These are phyloP conservation scores for Plantago ovata DNA, from an alignment of 257 asterid species.

Conservation along the genomic window DNA sequence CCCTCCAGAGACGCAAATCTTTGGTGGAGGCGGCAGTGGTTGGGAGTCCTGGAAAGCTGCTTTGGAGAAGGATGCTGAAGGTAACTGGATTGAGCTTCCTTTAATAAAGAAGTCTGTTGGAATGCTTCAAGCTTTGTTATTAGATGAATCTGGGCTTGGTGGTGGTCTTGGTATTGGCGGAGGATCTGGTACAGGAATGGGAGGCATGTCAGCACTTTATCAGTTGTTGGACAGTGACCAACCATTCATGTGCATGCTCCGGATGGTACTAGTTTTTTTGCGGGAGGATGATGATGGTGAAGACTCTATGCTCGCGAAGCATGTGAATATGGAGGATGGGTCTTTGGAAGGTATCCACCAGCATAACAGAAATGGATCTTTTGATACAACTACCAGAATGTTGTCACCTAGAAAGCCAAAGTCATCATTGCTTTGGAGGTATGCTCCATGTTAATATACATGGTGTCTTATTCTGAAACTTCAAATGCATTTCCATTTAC, in stretches of 20 bases:
- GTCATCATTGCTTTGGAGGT: conserved; percentile 97
- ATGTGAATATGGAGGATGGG: conserved; percentile 48
- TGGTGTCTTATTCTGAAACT: conserved; percentile 17
- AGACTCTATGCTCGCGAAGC: conserved; percentile 60
- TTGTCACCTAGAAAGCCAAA: conserved; percentile 76
- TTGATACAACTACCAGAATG: conserved; percentile 53
- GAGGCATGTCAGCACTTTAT: conserved; percentile 92
- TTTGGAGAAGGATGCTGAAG: conserved; percentile 80
- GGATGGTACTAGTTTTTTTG: conserved; percentile 91
- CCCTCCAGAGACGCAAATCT: conserved; percentile 46
- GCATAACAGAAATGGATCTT: conserved; percentile 45
- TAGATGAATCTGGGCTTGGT: conserved; percentile 94
- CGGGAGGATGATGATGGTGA: conserved; percentile 96
- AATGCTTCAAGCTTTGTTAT: conserved; percentile 93
- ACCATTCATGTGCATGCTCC: conserved; percentile 95
- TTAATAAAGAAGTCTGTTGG: conserved; percentile 78
- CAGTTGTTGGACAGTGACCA: conserved; percentile 97
- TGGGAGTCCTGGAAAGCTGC: conserved; percentile 92
- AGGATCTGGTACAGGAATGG: conserved; percentile 99
- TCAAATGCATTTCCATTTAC: neutral
- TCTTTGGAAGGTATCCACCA: conserved; percentile 40
- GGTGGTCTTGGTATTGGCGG: conserved; percentile 99
- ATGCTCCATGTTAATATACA: conserved; percentile 21
- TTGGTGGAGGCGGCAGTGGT: conserved; percentile 97
- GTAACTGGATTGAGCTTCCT: conserved; percentile 95